Base-by-base conservation (phyloP, 768 basidiomycete genomes). In the Lactarius evosmus region DNA sequence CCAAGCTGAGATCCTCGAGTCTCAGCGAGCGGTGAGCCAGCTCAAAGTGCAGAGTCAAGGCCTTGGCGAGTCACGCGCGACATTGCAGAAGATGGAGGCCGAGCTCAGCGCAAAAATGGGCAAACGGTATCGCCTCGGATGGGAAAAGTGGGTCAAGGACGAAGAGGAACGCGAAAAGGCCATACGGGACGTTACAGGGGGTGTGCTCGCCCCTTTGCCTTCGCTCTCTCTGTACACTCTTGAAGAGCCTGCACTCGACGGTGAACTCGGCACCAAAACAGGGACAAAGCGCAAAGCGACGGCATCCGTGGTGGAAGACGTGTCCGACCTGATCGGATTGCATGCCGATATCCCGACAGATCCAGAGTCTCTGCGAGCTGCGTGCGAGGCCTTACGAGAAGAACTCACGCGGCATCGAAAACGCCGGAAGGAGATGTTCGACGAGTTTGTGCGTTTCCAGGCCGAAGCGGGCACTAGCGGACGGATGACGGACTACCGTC, bases 81-180 rank as follows among this genome's bases (percentile, higher is more conserved):
- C 77, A 29, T 77, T 96, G 53, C 77, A 80, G 33, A 80, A 81
- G 34, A 74, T 95, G 60, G 88, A 93, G 74, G 75, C 74, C 19
- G 86, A 85, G 65, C 76, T 98, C 33, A 76, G 81, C 30, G 77
- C 77, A 7, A 93, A 90, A 75, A 92, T 97, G 86, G 89, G 87
- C 22, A 82, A 82, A 69, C 80, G 89, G 67, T 93, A 93, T 76
- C 82, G 91, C 56, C 71, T 89, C 29, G 96, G 95, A 2, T 98
- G 90, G 88, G 93, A 96, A 73, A 91, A 90, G 69, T 98, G 96
- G 95, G 76, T 91, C 25, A 86, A 86, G 68, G 89, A 89, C 61
- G 92, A 98, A 76, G 89, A 92, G 71, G 78, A 77, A 36, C 82
- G 95, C 30, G 93, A 96, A 76, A 83, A 79, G 65, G 74, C 74